phyloP scores from a whole-genome alignment of 179 eudicot genomes.

The Actinidia arguta region DNA sequence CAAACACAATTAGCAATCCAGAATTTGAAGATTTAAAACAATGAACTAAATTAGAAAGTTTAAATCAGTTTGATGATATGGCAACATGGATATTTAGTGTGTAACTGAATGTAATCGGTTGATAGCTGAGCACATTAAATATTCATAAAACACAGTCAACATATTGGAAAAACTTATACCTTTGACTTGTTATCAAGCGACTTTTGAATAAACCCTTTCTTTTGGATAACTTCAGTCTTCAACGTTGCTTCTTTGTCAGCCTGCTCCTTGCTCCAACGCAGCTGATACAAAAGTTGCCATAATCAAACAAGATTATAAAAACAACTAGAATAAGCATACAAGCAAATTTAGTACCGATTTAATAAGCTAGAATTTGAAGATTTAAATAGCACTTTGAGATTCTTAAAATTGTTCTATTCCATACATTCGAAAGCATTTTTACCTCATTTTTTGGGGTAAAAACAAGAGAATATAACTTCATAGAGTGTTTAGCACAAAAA shows the following conservation, averaged over 20 bases:
- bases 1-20: background rate
- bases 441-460: background rate
- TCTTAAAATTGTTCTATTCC: background rate
- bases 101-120: background rate
- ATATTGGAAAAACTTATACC: conserved; percentile 40
- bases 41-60: conserved; percentile 14
- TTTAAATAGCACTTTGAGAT: background rate
- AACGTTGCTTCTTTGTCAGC: conserved; percentile 49
- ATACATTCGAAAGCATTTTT: background rate
- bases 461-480: no score
- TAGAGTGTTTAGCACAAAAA: no score
- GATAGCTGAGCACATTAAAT: background rate
- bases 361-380: background rate
- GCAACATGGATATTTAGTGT: background rate
- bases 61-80: background rate
- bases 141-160: background rate
- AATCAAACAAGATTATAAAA: background rate
- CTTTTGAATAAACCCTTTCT: conserved; percentile 50
- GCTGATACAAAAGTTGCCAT: conserved; percentile 37
- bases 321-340: background rate
- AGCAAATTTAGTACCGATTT: background rate
- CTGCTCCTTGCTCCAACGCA: conserved; percentile 59
- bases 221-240: conserved; percentile 65
- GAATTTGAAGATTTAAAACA: background rate
- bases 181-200: conserved; percentile 58